Percentiles rank a stretch among this genome's conserved stretches.
Conservation (phyloP, 257 asterid genomes). For the Haberlea rhodopensis region DNA sequence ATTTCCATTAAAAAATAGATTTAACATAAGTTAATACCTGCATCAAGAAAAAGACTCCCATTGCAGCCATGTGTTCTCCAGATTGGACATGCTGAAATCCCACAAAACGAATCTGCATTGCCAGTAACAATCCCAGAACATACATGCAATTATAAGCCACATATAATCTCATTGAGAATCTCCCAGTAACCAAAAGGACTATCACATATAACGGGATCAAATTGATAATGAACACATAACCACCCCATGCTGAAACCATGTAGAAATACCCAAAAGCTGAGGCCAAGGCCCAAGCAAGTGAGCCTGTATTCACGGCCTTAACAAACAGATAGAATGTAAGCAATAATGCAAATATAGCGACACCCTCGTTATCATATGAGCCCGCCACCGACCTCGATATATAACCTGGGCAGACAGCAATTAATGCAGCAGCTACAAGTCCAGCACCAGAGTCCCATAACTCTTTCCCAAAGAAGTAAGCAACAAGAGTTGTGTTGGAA, state of each 20-base stretch:
- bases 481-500: constrained; percentile 93
- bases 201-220: constrained; percentile 86
- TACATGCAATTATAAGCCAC: constrained; percentile 95
- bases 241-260: constrained; percentile 99
- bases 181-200: constrained; percentile 87
- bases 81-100: constrained; percentile 99
- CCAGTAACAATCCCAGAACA: constrained; percentile 85
- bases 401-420: constrained; percentile 99
- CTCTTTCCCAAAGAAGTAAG: constrained; percentile 98
- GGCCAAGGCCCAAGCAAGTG: constrained; percentile 95
- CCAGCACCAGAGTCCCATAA: constrained; percentile 99
- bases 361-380: constrained; percentile 96
- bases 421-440: constrained; percentile 88
- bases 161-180: constrained; percentile 96
- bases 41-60: constrained; percentile 98
- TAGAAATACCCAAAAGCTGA: constrained; percentile 97
- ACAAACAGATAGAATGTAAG: constrained; percentile 95
- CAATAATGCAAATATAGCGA: constrained; percentile 91
- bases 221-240: constrained; percentile 95
- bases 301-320: constrained; percentile 98
- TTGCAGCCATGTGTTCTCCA: constrained; percentile 99
- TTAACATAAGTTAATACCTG: constrained; percentile 51
- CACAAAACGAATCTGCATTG: constrained; percentile 98
- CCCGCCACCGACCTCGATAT: constrained; percentile 99
- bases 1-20: neutral